phyloP scores from a whole-genome alignment of 257 asterid species.

The Jacaranda copaia region DNA sequence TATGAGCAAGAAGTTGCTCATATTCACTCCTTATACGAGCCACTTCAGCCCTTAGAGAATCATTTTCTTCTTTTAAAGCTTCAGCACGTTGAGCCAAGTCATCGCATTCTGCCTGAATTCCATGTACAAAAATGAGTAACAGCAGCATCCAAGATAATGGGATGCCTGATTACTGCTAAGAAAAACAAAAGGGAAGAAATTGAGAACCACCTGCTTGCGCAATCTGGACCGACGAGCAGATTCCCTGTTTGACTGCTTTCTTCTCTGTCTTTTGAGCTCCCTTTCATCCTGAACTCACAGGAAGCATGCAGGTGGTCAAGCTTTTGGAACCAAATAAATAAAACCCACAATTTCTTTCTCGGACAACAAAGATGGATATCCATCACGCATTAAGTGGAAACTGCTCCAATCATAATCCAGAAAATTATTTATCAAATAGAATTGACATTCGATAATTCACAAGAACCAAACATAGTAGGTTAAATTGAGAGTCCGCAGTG shows the following conservation, averaged over 20 bases:
- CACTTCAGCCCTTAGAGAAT: constrained; percentile 82
- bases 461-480: background rate
- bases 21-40: constrained; percentile 73
- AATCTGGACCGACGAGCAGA: constrained; percentile 95
- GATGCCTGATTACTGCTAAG: background rate
- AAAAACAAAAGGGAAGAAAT: background rate
- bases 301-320: constrained; percentile 25
- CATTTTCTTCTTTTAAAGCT: constrained; percentile 76
- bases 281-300: constrained; percentile 78
- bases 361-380: background rate
- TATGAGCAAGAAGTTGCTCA: constrained; percentile 79
- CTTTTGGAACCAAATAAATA: constrained; percentile 7
- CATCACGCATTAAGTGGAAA: constrained; percentile 4
- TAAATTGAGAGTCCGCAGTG: background rate
- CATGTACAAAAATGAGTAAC: background rate
- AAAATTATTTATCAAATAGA: background rate
- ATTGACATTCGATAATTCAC: background rate
- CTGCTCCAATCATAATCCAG: background rate
- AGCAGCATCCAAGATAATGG: background rate
- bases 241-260: constrained; percentile 98
- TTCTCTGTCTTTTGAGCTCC: constrained; percentile 90
- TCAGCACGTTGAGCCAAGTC: constrained; percentile 93
- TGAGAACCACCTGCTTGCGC: constrained; percentile 80
- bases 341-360: background rate
- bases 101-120: constrained; percentile 89